Conservation (phyloP, 2,329 filamentous ascomycete genomes). For the Septoria petroselini region DNA sequence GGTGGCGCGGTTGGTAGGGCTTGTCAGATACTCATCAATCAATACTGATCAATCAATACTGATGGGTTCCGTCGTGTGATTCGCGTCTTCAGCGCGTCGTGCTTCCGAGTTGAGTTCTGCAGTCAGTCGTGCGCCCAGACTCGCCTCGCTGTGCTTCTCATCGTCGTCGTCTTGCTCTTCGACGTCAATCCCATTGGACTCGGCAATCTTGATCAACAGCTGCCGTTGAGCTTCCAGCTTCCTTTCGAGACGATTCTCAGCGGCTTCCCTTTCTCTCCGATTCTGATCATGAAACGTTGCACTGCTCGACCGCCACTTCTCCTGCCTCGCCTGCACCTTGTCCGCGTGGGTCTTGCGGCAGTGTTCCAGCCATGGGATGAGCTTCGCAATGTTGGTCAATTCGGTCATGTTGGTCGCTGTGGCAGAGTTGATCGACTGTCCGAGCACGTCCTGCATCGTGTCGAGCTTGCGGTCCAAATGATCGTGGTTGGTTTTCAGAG, state of each 20-base stretch:
- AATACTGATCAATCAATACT: conserved; percentile 2
- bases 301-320: conserved; percentile 42
- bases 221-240: conserved; percentile 37
- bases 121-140: conserved; percentile 30
- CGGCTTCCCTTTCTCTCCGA: conserved; percentile 37
- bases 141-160: conserved; percentile 25
- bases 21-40: no score
- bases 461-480: conserved; percentile 25
- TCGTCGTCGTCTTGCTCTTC: conserved; percentile 19
- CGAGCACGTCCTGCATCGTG: conserved; percentile 29
- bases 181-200: conserved; percentile 29
- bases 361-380: conserved; percentile 41
- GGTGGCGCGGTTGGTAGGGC: conserved; percentile 65
- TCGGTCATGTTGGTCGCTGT: conserved; percentile 29
- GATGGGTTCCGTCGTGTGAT: conserved; percentile 3
- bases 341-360: conserved; percentile 39
- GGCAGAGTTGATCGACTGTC: conserved; percentile 31
- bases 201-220: conserved; percentile 28
- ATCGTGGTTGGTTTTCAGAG: conserved; percentile 13
- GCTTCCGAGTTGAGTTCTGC: conserved; percentile 32
- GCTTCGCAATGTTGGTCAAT: conserved; percentile 35
- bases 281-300: conserved; percentile 42
- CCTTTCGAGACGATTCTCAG: conserved; percentile 37
- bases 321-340: conserved; percentile 39
- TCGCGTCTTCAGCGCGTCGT: conserved; percentile 17